These are phyloP conservation scores for Oxytropis ochrocephala DNA, from an alignment of 306 rosid genomes.

Conservation along the genomic window DNA sequence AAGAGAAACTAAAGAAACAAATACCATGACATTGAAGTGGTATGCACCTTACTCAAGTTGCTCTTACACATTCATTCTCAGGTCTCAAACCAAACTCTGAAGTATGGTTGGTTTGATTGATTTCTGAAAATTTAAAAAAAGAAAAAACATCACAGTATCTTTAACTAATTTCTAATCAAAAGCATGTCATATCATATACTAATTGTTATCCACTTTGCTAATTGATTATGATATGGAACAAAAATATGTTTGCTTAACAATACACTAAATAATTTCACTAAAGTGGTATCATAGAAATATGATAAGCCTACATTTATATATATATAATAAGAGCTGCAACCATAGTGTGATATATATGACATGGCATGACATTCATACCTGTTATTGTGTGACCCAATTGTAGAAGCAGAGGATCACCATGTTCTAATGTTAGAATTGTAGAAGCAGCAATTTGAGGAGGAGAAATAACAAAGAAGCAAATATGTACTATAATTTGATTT, in stretches of 20 bases:
- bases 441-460: not conserved
- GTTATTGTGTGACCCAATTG: not conserved
- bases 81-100: slow-evolving; percentile 63
- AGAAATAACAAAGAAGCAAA: not conserved
- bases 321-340: not conserved
- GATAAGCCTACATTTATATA: not conserved
- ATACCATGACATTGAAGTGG: not conserved
- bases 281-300: not conserved
- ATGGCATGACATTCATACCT: too few relatives aligned
- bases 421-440: not conserved
- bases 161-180: not conserved
- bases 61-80: slow-evolving; percentile 57
- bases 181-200: not conserved
- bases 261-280: not conserved
- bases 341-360: not conserved
- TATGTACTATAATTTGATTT: not conserved
- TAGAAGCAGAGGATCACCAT: not conserved
- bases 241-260: too few relatives aligned
- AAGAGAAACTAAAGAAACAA: too few relatives aligned
- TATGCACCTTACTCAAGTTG: slow-evolving; percentile 62
- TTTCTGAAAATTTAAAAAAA: slow-evolving; percentile 42
- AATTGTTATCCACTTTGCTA: not conserved
- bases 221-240: not conserved
- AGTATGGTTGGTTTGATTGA: slow-evolving; percentile 29
- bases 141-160: not conserved